Conservation (phyloP, 495 filamentous ascomycete genomes). For the Haplographium delicatum region DNA sequence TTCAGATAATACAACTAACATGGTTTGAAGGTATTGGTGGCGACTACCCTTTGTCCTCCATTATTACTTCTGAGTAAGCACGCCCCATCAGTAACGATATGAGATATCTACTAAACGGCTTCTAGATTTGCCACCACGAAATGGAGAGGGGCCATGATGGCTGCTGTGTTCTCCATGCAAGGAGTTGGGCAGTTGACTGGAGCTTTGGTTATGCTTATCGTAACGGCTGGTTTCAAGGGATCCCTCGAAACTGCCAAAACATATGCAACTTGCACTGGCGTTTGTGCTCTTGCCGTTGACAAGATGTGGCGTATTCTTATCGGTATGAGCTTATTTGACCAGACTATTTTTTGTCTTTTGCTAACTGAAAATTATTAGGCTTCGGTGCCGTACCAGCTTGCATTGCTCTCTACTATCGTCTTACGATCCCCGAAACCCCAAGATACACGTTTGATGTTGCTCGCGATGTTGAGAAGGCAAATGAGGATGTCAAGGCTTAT, state of each 20-base stretch:
- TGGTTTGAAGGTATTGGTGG: conserved; percentile 71
- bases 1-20: not conserved
- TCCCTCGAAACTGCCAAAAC: conserved; percentile 52
- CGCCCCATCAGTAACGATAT: not conserved
- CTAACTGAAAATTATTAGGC: conserved; percentile 67
- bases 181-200: conserved; percentile 70
- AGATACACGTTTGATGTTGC: conserved; percentile 61
- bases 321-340: conserved; percentile 61
- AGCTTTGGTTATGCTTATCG: conserved; percentile 64
- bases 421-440: conserved; percentile 80
- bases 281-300: conserved; percentile 67
- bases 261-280: conserved; percentile 50
- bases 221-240: conserved; percentile 65
- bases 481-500: conserved; percentile 61
- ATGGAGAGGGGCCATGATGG: conserved; percentile 77
- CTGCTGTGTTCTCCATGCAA: conserved; percentile 80
- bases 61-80: conserved; percentile 67
- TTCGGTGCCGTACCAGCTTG: conserved; percentile 72
- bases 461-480: conserved; percentile 57
- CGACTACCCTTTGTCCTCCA: conserved; percentile 84
- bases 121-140: conserved; percentile 62
- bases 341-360: conserved; percentile 58
- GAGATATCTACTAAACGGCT: not conserved
- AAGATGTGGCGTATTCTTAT: conserved; percentile 82
- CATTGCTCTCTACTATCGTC: conserved; percentile 72